Evolutionary conservation across 805 yeast species (phyloP).

Genomic region (Maudiozyma turicensis): DNA sequence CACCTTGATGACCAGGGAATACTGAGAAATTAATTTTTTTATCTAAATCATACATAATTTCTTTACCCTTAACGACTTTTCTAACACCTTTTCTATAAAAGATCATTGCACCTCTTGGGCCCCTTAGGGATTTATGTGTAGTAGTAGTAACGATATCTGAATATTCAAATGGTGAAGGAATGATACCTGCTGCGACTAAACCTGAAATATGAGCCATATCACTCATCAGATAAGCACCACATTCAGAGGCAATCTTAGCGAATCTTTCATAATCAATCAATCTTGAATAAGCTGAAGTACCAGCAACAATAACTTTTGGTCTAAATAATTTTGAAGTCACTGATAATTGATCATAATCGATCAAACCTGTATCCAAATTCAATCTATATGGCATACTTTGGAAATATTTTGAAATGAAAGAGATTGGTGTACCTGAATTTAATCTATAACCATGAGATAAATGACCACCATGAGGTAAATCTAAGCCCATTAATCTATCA

Average conservation of each 20-base stretch:
- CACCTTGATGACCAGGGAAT: constrained; percentile 99
- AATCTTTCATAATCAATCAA: constrained; percentile 82
- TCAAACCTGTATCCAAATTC: constrained; percentile 75
- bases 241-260: constrained; percentile 83
- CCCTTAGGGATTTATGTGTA: constrained; percentile 94
- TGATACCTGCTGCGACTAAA: constrained; percentile 87
- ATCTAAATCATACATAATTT: constrained; percentile 78
- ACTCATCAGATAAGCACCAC: constrained; percentile 84
- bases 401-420: constrained; percentile 86
- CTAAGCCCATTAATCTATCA: constrained; percentile 94
- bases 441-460: constrained; percentile 96
- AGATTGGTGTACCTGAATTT: constrained; percentile 69
- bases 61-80: constrained; percentile 72
- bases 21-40: constrained; percentile 90
- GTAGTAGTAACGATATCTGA: constrained; percentile 97
- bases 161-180: constrained; percentile 84
- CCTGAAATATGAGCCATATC: constrained; percentile 99
- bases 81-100: constrained; percentile 93
- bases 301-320: constrained; percentile 93
- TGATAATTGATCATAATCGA: constrained; percentile 83
- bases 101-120: constrained; percentile 98
- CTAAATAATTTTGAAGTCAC: constrained; percentile 77
- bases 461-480: constrained; percentile 97
- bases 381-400: constrained; percentile 97
- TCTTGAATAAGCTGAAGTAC: constrained; percentile 93